Percentiles rank a stretch among this genome's conserved stretches.
Conservation (phyloP, 768 basidiomycete genomes). For the Mycena venus region DNA sequence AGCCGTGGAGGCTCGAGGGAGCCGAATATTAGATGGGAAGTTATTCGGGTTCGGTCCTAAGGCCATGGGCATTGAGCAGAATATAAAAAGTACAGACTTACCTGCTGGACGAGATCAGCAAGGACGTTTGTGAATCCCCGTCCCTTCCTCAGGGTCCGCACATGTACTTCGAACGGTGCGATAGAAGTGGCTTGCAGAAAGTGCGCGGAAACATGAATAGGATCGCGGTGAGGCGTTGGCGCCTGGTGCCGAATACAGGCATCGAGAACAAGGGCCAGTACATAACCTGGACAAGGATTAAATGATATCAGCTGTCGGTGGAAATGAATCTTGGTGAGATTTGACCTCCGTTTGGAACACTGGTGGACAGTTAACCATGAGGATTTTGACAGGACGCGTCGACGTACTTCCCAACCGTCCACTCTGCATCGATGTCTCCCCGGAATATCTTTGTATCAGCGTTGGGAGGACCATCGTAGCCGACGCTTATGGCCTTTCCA, state of each 20-base stretch:
- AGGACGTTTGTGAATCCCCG: conserved; percentile 68
- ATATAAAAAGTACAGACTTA: conserved; percentile 34
- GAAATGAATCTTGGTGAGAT: background rate
- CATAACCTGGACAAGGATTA: conserved; percentile 60
- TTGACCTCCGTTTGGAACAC: conserved; percentile 68
- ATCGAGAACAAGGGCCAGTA: conserved; percentile 67
- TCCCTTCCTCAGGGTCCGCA: conserved; percentile 63
- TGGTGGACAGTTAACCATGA: conserved; percentile 35
- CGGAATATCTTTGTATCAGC: conserved; percentile 40
- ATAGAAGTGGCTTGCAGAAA: conserved; percentile 62
- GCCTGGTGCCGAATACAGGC: conserved; percentile 68
- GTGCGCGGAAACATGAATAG: conserved; percentile 72
- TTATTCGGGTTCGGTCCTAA: conserved; percentile 62
- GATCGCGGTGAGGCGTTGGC: conserved; percentile 62
- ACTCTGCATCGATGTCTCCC: conserved; percentile 60
- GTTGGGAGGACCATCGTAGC: conserved; percentile 4
- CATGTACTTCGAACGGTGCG: conserved; percentile 59
- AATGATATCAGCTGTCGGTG: conserved; percentile 9
- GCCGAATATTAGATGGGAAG: conserved; percentile 70
- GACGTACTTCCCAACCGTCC: conserved; percentile 61
- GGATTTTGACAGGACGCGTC: background rate
- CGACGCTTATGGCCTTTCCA: conserved; percentile 48
- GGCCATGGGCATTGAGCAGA: background rate
- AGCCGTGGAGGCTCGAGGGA: conserved; percentile 51
- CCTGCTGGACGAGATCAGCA: conserved; percentile 72